Evolutionary conservation across 768 basidiomycete genomes (phyloP).

Genomic region (Lactarius sanguifluus): DNA sequence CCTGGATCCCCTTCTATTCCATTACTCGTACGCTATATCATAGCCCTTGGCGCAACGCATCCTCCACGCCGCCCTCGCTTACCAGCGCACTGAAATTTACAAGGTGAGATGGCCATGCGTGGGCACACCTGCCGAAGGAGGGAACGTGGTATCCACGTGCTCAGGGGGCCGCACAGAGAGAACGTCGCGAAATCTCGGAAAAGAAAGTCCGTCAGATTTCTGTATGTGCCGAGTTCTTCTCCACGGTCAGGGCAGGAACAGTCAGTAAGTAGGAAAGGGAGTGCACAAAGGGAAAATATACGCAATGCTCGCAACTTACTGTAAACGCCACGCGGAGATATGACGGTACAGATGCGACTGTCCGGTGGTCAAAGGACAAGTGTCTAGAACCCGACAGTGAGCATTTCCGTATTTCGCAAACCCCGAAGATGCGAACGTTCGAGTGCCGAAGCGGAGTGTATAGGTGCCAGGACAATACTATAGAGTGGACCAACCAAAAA

Average conservation of each 20-base stretch:
- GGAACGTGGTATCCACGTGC: slow-evolving; percentile 56
- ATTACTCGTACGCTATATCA: too few relatives aligned
- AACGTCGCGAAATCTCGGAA: slow-evolving; percentile 65
- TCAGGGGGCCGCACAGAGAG: slow-evolving; percentile 65
- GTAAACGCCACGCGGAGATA: slow-evolving; percentile 56
- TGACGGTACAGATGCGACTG: too few relatives aligned
- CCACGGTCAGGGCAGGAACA: slow-evolving; percentile 37
- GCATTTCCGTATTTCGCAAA: too few relatives aligned
- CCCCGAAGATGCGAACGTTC: too few relatives aligned
- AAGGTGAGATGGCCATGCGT: slow-evolving; percentile 81
- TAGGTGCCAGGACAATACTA: too few relatives aligned
- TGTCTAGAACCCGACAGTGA: too few relatives aligned
- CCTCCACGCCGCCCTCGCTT: slow-evolving; percentile 46
- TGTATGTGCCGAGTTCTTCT: slow-evolving; percentile 56
- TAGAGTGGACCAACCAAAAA: too few relatives aligned
- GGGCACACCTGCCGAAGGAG: slow-evolving; percentile 57
- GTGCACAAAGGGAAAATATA: slow-evolving; percentile 19
- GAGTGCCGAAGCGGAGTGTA: too few relatives aligned
- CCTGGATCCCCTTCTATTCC: too few relatives aligned
- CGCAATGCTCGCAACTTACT: slow-evolving; percentile 75
- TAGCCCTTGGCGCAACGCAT: slow-evolving; percentile 55
- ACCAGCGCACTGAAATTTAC: slow-evolving; percentile 81
- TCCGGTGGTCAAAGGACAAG: too few relatives aligned
- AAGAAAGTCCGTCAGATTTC: slow-evolving; percentile 80
- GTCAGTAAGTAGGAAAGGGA: background rate